A percentile compares a stretch with the other conserved stretches of the same genome.
phyloP scores from a whole-genome alignment of 2,329 filamentous ascomycete genomes.

The Sporothrix inflata region DNA sequence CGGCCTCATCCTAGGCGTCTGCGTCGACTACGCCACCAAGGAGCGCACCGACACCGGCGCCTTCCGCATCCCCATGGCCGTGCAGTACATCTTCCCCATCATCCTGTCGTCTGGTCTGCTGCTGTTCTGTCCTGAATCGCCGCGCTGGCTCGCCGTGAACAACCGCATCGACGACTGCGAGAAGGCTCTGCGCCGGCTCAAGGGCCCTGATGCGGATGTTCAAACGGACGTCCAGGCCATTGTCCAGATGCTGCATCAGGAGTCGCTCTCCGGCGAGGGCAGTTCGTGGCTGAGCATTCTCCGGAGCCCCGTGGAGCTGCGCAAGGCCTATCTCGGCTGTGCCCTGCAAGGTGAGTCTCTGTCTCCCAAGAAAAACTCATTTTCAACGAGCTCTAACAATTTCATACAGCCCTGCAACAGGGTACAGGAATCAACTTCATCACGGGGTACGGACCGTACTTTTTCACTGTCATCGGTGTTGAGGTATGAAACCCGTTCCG shows the following conservation, averaged over 20 bases:
- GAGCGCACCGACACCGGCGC: slow-evolving; percentile 10
- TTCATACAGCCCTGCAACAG: slow-evolving; percentile 3
- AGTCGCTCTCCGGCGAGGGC: slow-evolving; percentile 12
- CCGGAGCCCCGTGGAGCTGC: slow-evolving; percentile 4
- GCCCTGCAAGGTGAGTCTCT: slow-evolving; percentile 13
- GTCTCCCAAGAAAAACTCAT: not conserved
- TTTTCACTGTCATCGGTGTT: slow-evolving; percentile 17
- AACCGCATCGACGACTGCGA: slow-evolving; percentile 14
- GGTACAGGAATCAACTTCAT: slow-evolving; percentile 18
- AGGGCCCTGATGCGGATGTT: slow-evolving; percentile 4
- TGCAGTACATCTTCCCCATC: slow-evolving; percentile 21
- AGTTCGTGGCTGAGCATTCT: slow-evolving; percentile 10
- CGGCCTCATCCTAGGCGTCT: slow-evolving; percentile 4
- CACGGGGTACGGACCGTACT: slow-evolving; percentile 13
- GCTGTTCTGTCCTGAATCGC: slow-evolving; percentile 23
- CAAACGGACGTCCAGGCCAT: not conserved
- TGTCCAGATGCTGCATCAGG: slow-evolving; percentile 10
- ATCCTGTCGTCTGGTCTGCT: slow-evolving; percentile 14
- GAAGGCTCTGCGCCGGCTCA: not conserved
- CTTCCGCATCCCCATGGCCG: slow-evolving; percentile 23
- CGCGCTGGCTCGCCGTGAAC: slow-evolving; percentile 9
- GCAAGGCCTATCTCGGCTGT: slow-evolving; percentile 19
- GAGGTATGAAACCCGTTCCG: not conserved
- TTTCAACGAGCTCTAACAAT: not conserved
- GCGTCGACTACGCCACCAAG: slow-evolving; percentile 20